Evolutionary conservation across 2,329 filamentous ascomycete species (phyloP).

Genomic region (Colletotrichum sp.): DNA sequence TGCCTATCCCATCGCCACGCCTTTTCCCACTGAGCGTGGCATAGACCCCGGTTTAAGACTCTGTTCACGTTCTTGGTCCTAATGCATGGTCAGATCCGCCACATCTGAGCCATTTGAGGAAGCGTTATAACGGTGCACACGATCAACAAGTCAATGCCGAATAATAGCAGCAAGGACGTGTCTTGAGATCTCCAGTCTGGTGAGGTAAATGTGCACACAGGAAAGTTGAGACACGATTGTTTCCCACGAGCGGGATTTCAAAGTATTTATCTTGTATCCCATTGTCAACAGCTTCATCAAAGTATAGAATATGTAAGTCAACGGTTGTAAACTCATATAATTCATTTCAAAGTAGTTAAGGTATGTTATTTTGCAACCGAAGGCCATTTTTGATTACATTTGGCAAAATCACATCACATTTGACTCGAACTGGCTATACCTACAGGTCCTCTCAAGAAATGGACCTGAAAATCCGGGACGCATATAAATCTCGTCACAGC

Average conservation of each 20-base stretch:
- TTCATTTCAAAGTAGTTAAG: accelerated
- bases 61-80: neutral
- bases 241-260: accelerated
- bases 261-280: too few species aligned
- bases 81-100: neutral
- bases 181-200: neutral
- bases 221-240: neutral
- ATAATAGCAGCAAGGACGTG: neutral
- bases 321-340: neutral
- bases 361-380: neutral
- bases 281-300: too few species aligned
- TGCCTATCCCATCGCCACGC: accelerated
- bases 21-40: neutral
- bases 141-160: neutral
- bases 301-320: too few species aligned
- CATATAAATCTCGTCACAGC: neutral
- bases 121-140: neutral
- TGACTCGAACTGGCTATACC: neutral
- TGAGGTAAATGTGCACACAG: accelerated
- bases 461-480: accelerated
- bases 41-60: neutral
- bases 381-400: neutral
- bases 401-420: neutral
- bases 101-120: neutral
- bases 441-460: neutral